Evolutionary conservation across 2,329 filamentous ascomycete genomes (phyloP).

Genomic region (Ceratocystis alfenasii): DNA sequence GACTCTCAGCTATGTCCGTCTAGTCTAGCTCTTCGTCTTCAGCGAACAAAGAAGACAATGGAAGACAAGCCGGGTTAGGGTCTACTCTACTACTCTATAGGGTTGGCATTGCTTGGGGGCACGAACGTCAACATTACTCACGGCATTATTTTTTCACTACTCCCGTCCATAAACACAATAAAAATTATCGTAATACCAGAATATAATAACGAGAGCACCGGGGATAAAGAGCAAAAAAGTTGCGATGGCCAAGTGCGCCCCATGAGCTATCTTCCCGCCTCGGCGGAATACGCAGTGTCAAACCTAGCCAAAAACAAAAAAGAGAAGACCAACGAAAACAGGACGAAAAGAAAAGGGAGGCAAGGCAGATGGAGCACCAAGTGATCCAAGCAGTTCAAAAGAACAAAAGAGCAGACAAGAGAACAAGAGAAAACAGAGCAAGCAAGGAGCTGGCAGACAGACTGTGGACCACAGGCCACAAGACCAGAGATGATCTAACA

Average conservation of each 20-base stretch:
- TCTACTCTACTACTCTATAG: too few relatives aligned
- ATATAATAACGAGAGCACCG: too few relatives aligned
- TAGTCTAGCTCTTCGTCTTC: too few relatives aligned
- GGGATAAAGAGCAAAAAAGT: too few relatives aligned
- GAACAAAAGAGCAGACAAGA: slow-evolving; percentile 2
- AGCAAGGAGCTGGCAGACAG: slow-evolving; percentile 4
- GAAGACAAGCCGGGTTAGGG: neutral
- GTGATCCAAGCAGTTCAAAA: neutral
- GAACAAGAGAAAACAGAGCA: neutral
- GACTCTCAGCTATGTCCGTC: neutral
- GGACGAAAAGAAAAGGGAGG: neutral
- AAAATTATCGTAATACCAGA: too few relatives aligned
- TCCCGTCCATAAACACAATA: too few relatives aligned
- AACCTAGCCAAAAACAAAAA: neutral
- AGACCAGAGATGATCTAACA: neutral
- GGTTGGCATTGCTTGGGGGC: too few relatives aligned
- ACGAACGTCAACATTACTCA: too few relatives aligned
- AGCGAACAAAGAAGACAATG: neutral
- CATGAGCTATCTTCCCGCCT: too few relatives aligned
- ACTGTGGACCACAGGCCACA: neutral
- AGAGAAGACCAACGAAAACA: neutral
- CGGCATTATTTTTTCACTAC: too few relatives aligned
- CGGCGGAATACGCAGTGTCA: neutral
- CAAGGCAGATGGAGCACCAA: neutral
- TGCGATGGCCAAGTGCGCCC: too few relatives aligned